A percentile compares a stretch with the other conserved stretches of the same genome.
phyloP scores from a whole-genome alignment of 2,329 filamentous ascomycete genomes.

The Aureobasidium sp. region DNA sequence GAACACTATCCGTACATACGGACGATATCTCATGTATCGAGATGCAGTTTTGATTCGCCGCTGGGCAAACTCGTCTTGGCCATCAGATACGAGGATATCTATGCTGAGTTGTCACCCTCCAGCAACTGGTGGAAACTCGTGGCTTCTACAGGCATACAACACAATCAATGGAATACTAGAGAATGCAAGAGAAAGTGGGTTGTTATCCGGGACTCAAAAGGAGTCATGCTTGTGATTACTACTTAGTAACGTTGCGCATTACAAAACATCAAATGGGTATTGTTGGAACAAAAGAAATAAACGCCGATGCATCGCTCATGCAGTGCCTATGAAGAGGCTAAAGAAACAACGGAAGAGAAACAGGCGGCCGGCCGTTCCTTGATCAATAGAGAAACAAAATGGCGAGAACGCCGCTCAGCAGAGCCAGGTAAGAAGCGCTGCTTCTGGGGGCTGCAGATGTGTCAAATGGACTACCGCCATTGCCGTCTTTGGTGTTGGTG shows the following conservation, averaged over 20 bases:
- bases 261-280: conserved; percentile 9
- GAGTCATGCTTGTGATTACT: conserved; percentile 4
- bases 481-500: neutral
- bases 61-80: neutral
- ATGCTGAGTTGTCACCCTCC: neutral
- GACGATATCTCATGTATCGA: neutral
- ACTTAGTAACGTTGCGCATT: conserved; percentile 1
- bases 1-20: neutral
- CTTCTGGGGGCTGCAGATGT: neutral
- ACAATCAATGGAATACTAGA: neutral
- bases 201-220: neutral
- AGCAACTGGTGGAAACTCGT: neutral
- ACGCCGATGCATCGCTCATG: conserved; percentile 6
- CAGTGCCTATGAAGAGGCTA: neutral
- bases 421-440: neutral
- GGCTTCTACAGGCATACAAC: too few relatives aligned
- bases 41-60: neutral
- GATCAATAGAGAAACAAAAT: neutral
- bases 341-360: neutral
- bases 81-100: neutral
- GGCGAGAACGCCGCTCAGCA: neutral
- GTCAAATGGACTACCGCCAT: conserved; percentile 2
- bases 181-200: neutral
- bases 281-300: conserved; percentile 2
- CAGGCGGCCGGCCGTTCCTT: too few relatives aligned